Evolutionary conservation across 176 grass and related monocot species (phyloP).

Genomic region (Aegilops sharonensis): DNA sequence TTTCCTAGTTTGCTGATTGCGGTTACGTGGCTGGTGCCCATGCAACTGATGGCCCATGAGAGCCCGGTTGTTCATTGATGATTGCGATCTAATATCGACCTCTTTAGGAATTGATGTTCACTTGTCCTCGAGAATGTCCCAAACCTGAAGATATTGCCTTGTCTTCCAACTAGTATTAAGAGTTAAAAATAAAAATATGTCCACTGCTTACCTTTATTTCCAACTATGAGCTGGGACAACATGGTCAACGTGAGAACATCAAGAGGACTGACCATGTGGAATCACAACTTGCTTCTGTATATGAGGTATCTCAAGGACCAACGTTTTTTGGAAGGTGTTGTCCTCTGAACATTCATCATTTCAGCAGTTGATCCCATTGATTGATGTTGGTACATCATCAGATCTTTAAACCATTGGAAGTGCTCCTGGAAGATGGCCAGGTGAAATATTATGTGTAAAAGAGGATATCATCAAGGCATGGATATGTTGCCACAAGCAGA

Average conservation of each 20-base stretch:
- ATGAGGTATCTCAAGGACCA: background rate
- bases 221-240: background rate
- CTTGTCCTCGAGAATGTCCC: background rate
- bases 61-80: too few relatives aligned
- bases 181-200: background rate
- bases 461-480: background rate
- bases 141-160: background rate
- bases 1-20: too few relatives aligned
- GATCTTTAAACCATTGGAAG: background rate
- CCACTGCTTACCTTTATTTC: background rate
- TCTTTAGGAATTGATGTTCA: background rate
- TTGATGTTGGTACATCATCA: background rate
- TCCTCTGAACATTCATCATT: background rate
- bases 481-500: background rate
- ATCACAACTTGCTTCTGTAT: background rate
- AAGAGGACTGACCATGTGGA: background rate
- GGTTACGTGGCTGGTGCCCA: too few relatives aligned
- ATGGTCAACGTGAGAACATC: background rate
- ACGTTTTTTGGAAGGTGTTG: background rate
- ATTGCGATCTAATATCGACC: too few relatives aligned
- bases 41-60: too few relatives aligned
- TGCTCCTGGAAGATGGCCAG: too few relatives aligned
- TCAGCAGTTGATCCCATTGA: background rate
- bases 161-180: background rate
- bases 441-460: background rate